Base-by-base conservation (phyloP, 2,329 filamentous ascomycete genomes). In the Pseudomassariella vexata region DNA sequence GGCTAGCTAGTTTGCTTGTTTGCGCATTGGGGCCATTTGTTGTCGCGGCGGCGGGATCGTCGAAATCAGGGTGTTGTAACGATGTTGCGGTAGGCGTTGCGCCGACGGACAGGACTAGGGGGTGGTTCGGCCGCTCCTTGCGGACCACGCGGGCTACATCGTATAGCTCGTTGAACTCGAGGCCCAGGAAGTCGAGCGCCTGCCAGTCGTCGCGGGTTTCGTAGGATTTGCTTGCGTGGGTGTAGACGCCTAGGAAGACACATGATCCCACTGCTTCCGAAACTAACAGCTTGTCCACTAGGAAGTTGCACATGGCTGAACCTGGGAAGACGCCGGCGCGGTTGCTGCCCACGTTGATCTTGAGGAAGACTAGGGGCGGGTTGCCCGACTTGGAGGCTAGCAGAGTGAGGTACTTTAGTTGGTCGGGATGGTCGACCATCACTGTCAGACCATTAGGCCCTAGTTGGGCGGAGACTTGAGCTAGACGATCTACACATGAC, bases 141-240 rank as follows among this genome's bases (percentile, higher is more conserved):
- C 51, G 59, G 34, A 64, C 56, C 1, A 47, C 41, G n/a, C 44
- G 34, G 0, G 70, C 63, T 1, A 71, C 76, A 5, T 53, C 45
- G 34, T 66, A 56, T 5, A 79, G 53, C 1, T 67, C 68, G 15
- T 60, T 50, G 26, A 87, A 68, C 57, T 89, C 84, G 7, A 60
- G 60, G 2, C 65, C 64, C 8, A 88, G 59, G 31, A 70, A 68
- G 1, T 65, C 54, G 44, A 85, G 66, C 2, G 82, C 80, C 15
- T 59, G 54, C 56, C 55, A 58, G 40, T 77, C 70, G 6, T 63
- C 57, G 3, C 75, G 66, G 1, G 67, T 67, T 16, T 61, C 66
- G 52, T 92, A 90, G 14, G 79, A 85, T 43, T 85, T 71, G 2
- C 84, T 82, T 6, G 79, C 79, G 54, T 90, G 85, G 3, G 72